Base-by-base conservation (phyloP, 179 eudicot species). In the Corrigiola litoralis region DNA sequence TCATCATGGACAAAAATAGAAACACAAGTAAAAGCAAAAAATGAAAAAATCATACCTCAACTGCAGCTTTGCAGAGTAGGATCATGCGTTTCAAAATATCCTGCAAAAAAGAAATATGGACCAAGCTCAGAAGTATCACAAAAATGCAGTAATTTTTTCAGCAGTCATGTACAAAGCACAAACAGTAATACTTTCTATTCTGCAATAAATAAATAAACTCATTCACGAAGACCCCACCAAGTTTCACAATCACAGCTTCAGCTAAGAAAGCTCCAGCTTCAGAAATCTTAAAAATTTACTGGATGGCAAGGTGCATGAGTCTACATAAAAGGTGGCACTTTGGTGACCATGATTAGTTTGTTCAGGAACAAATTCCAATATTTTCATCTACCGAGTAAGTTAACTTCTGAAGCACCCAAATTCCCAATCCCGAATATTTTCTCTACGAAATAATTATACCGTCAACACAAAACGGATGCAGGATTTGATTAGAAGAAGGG, bases 11-110 rank as follows among this genome's bases (percentile, higher is more conserved):
- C 31, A 24, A 37, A 47, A 45, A 8, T n/a, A n/a, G n/a, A 46
- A 20, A 20, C 5, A 61, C 4, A 44, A 8, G 0, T 47, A 34
- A 11, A 36, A 34, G 36, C n/a, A n/a, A n/a, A n/a, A n/a, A n/a
- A n/a, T n/a, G n/a, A n/a, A n/a, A n/a, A 37, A 18, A 40, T 51
- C 55, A 70, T 91, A 95, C 99, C 99, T 95, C 99, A 72, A 95
- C 79, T 68, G 99, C 97, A 63, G 92, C 97, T 85, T 95, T 95
- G 81, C 99, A 95, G 69, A 95, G 87, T 54, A 91, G 75, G 64
- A 82, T 79, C 99, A 95, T 95, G 66, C 99, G 95, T 75, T 84
- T 87, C 61, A 95, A 69, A 70, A 91, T 82, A 72, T 91, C 99
- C 99, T 95, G 86, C 79, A 82, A 51, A 48, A 58, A 49, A 0